These are phyloP conservation scores for Populus tremula DNA, from an alignment of 345 rosid species.

Conservation along the genomic window DNA sequence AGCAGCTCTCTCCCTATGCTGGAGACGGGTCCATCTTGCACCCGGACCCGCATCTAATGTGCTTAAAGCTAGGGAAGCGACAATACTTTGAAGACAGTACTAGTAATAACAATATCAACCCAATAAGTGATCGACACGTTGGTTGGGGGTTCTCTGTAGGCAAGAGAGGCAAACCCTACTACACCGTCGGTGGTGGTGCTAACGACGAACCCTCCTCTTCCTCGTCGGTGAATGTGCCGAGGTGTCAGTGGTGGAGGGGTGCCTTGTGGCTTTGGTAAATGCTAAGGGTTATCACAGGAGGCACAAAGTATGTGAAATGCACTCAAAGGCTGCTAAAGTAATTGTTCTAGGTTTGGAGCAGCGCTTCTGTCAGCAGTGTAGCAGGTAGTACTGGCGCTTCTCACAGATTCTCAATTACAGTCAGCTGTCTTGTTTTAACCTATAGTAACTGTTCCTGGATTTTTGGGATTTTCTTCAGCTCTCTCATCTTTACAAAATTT, in stretches of 20 bases:
- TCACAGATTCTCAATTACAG: neutral
- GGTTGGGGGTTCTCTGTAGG: constrained; percentile 19
- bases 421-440: neutral
- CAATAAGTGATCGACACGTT: constrained; percentile 4
- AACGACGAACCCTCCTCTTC: constrained; percentile 15
- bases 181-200: constrained; percentile 7
- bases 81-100: constrained; percentile 46
- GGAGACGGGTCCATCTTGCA: constrained; percentile 34
- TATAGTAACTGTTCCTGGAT: neutral
- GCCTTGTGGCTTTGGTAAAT: constrained; percentile 50
- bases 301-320: constrained; percentile 80
- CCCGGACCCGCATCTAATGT: constrained; percentile 50
- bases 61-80: constrained; percentile 56
- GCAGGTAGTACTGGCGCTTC: constrained; percentile 45
- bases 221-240: constrained; percentile 30
- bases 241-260: constrained; percentile 83
- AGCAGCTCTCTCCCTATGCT: constrained; percentile 24
- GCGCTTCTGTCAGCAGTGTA: constrained; percentile 90
- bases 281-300: constrained; percentile 74
- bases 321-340: constrained; percentile 70
- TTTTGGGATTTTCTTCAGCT: too few species aligned
- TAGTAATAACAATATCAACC: neutral
- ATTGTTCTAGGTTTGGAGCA: constrained; percentile 63
- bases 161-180: constrained; percentile 35
- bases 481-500: neutral